Evolutionary conservation across 2,329 filamentous ascomycete species (phyloP), one percentile per base, ranked within the genome.

Genomic region (Arthrobotrys entomopaga): DNA sequence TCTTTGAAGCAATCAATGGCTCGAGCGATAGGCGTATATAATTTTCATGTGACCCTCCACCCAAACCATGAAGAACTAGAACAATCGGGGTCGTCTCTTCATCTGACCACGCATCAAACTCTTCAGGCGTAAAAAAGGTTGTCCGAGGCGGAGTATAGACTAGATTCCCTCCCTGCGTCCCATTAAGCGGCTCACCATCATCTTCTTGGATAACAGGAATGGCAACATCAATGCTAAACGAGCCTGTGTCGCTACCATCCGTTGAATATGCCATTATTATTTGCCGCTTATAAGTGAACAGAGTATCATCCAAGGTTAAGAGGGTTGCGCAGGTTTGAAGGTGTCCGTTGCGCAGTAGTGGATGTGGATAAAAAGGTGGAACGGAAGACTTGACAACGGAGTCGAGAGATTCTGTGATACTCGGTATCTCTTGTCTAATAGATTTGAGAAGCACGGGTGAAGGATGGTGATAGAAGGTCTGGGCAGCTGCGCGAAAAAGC

Each of bases 261-360:
- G 65, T 46, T 13, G 57, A 87, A 57, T 91, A 86, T 19, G 90
- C 86, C 58, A 89, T 84, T 79, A 95, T 93, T 57, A 93, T 84
- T 77, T 86, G 86, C 13, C 92, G 85, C 79, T 92, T 93, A 85
- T 99, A 99, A 84, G 91, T 89, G 42, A 99, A 86, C 1, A 87
- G 86, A 1, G 94, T 88, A 59, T 89, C 88, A 34, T 88, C 85
- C 69, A 82, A 82, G 77, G 91, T 91, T 16, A 91, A 83, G 2
- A 88, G 87, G 1, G 94, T 97, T 88, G 90, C 97, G 81, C 90
- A 88, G 0, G 94, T 97, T 82, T 97, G 94, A n/a, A 97, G 80
- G 80, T 97, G 92, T 46, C 95, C 94, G 79, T 97, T 98, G 87
- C 96, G 97, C 20, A 99, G 87, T 22, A 97, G 83, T 0, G 95